Evolutionary conservation across 2,329 filamentous ascomycete species (phyloP).

Genomic region (Paramyrothecium sp.): DNA sequence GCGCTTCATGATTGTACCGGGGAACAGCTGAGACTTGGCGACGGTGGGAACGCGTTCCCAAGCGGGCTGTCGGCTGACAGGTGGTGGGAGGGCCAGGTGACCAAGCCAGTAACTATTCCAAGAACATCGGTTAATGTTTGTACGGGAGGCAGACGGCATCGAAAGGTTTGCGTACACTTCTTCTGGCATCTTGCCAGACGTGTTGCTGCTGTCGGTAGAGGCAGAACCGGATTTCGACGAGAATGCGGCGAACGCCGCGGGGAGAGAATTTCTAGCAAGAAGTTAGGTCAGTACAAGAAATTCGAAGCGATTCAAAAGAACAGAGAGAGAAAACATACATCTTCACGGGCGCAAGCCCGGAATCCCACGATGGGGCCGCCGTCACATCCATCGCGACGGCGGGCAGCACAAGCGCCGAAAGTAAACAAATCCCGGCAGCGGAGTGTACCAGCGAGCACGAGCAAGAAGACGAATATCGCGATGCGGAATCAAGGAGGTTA

Average conservation of each 20-base stretch:
- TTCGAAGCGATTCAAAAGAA: background rate
- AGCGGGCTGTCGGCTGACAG: conserved; percentile 20
- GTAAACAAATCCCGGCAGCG: conserved; percentile 23
- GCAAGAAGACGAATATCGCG: background rate
- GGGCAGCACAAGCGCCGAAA: conserved; percentile 14
- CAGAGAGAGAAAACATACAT: conserved; percentile 10
- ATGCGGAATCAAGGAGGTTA: conserved; percentile 5
- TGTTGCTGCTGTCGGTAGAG: background rate
- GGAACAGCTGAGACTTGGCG: conserved; percentile 16
- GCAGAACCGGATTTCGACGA: conserved; percentile 9
- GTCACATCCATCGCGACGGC: conserved; percentile 21
- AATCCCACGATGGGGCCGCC: conserved; percentile 19
- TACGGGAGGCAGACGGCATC: background rate
- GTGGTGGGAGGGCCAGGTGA: conserved; percentile 13
- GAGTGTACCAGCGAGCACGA: conserved; percentile 3
- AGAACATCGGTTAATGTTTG: conserved; percentile 8
- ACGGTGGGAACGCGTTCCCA: conserved; percentile 28
- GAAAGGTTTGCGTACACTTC: conserved; percentile 13
- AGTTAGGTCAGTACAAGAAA: conserved; percentile 11
- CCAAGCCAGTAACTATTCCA: conserved; percentile 19
- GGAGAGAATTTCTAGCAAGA: conserved; percentile 16
- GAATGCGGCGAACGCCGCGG: conserved; percentile 22
- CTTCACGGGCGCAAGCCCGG: conserved; percentile 15
- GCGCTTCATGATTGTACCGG: conserved; percentile 30
- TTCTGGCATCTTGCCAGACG: conserved; percentile 5